Evolutionary conservation across 345 rosid species (phyloP).

Genomic region (Citrus mangshanensis): DNA sequence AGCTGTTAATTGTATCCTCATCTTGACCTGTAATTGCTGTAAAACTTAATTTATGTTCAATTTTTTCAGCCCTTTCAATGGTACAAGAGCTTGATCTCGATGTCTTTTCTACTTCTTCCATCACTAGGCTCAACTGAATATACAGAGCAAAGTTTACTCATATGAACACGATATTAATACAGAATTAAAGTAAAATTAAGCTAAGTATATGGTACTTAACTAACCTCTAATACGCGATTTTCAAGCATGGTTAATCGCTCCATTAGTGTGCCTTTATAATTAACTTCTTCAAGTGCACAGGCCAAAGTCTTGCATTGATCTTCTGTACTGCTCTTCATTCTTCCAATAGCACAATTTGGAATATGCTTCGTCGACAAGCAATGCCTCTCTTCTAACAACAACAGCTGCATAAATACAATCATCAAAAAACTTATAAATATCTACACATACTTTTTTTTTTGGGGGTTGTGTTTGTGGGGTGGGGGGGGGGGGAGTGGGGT

Average conservation of each 20-base stretch:
- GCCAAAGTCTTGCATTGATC: constrained; percentile 24
- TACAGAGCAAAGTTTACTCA: neutral
- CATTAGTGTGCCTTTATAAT: constrained; percentile 29
- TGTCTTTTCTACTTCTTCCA: constrained; percentile 16
- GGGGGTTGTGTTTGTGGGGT: too few relatives aligned
- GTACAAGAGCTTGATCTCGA: constrained; percentile 16
- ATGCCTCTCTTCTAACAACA: constrained; percentile 32
- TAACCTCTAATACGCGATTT: constrained; percentile 35
- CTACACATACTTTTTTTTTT: too few relatives aligned
- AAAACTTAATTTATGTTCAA: neutral
- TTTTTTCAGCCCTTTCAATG: neutral
- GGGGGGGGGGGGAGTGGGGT: too few relatives aligned
- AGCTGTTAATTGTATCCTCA: neutral
- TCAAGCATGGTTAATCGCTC: constrained; percentile 35
- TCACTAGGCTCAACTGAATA: constrained; percentile 12
- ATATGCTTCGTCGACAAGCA: constrained; percentile 12
- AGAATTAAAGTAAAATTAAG: too few relatives aligned
- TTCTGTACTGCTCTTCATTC: constrained; percentile 1
- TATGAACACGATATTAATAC: neutral
- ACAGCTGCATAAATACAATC: constrained; percentile 13
- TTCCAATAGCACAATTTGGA: neutral
- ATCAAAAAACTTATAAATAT: neutral
- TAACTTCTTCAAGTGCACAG: constrained; percentile 38
- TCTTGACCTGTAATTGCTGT: neutral
- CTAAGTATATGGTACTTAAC: neutral